Conservation (phyloP, 331 rosid genomes). For the Acacia pycnantha region DNA sequence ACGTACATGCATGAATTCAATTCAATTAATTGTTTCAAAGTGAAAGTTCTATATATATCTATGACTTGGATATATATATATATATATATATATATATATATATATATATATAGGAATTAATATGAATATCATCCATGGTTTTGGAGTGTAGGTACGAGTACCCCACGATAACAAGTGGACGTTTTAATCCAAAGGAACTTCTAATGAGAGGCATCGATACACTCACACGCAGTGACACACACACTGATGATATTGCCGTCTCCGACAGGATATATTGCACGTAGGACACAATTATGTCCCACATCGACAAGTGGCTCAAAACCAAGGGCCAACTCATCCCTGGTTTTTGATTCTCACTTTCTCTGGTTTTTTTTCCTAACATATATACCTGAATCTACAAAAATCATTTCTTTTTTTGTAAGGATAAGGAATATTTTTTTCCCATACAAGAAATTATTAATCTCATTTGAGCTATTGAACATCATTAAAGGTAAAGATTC, state of each 20-base stretch:
- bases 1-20: not conserved
- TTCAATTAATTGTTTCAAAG: not conserved
- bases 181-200: not conserved
- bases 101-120: no score
- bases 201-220: not conserved
- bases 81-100: no score
- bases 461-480: not conserved
- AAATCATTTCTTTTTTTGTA: not conserved
- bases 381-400: not conserved
- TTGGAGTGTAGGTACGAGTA: not conserved
- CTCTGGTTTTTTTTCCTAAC: not conserved
- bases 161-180: not conserved
- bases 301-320: slow-evolving; percentile 1
- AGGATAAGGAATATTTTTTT: not conserved
- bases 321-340: not conserved
- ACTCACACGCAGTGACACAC: no score
- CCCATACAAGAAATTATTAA: not conserved
- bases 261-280: not conserved
- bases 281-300: not conserved
- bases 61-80: not conserved
- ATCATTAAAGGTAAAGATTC: not conserved
- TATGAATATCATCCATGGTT: not conserved
- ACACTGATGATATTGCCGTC: not conserved
- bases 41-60: not conserved
- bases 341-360: not conserved